These are phyloP conservation scores for Clarkia xantiana DNA, from an alignment of 345 rosid genomes.

Conservation along the genomic window DNA sequence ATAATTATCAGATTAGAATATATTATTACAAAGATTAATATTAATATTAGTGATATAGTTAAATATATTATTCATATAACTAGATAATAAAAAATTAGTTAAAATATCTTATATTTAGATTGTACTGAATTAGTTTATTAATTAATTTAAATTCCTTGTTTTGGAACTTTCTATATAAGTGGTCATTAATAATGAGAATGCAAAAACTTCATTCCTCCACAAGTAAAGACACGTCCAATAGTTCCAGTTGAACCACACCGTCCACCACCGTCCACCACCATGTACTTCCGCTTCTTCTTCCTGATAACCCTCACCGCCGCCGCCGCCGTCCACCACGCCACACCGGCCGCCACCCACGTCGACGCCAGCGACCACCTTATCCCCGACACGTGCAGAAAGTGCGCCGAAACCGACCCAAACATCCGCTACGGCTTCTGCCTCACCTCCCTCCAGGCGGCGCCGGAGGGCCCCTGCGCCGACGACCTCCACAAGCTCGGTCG, in stretches of 20 bases:
- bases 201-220: no score
- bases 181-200: no score
- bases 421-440: slow-evolving; percentile 32
- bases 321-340: neutral
- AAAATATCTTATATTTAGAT: no score
- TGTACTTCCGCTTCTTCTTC: slow-evolving; percentile 1
- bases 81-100: no score
- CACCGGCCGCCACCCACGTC: neutral
- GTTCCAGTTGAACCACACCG: neutral
- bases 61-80: no score
- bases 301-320: slow-evolving; percentile 3
- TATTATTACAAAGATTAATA: no score
- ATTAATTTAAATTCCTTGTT: no score
- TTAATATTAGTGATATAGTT: no score
- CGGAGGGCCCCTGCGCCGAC: slow-evolving; percentile 12
- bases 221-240: no score
- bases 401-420: slow-evolving; percentile 21
- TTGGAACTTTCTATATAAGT: no score
- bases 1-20: no score
- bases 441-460: slow-evolving; percentile 25
- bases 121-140: no score
- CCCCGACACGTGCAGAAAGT: slow-evolving; percentile 32
- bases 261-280: neutral
- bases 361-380: slow-evolving; percentile 14
- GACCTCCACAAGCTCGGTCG: slow-evolving; percentile 30